These are phyloP conservation scores for Colletotrichum magnum DNA, from an alignment of 2,329 filamentous ascomycete genomes.

Conservation along the genomic window DNA sequence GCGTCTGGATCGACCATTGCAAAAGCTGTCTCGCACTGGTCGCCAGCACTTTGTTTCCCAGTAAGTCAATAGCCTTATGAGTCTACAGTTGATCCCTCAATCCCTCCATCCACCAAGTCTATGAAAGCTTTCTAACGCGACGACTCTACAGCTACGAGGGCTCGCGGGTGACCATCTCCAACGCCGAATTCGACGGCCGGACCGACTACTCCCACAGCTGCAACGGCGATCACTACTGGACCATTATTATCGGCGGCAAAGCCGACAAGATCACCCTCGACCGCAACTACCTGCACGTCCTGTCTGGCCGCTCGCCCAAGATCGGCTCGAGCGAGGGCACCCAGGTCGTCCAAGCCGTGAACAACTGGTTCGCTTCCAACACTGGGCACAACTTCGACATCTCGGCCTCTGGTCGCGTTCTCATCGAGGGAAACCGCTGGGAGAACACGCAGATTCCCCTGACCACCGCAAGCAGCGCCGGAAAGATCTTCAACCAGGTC, in stretches of 20 bases:
- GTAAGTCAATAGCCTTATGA: neutral
- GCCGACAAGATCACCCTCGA: conserved; percentile 55
- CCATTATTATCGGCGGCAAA: conserved; percentile 49
- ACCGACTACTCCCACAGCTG: conserved; percentile 50
- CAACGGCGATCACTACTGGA: conserved; percentile 52
- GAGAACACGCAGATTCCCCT: neutral
- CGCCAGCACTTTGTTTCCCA: conserved; percentile 56
- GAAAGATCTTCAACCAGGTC: neutral
- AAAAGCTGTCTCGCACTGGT: conserved; percentile 59
- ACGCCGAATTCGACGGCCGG: conserved; percentile 56
- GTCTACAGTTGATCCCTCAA: too few relatives aligned
- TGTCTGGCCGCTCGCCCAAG: conserved; percentile 48
- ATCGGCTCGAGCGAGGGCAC: conserved; percentile 46
- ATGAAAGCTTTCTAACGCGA: neutral
- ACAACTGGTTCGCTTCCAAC: conserved; percentile 49
- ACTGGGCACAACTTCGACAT: conserved; percentile 65
- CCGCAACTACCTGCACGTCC: conserved; percentile 47
- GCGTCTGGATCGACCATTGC: conserved; percentile 55
- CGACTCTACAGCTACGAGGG: conserved; percentile 44
- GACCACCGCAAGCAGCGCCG: neutral
- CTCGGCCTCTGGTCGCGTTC: conserved; percentile 50
- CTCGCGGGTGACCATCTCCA: conserved; percentile 53
- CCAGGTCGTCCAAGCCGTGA: conserved; percentile 44
- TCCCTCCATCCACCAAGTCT: conserved; percentile 48
- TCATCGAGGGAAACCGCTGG: conserved; percentile 46